phyloP scores from a whole-genome alignment of 257 asterid species.

The Solanum pimpinellifolium region DNA sequence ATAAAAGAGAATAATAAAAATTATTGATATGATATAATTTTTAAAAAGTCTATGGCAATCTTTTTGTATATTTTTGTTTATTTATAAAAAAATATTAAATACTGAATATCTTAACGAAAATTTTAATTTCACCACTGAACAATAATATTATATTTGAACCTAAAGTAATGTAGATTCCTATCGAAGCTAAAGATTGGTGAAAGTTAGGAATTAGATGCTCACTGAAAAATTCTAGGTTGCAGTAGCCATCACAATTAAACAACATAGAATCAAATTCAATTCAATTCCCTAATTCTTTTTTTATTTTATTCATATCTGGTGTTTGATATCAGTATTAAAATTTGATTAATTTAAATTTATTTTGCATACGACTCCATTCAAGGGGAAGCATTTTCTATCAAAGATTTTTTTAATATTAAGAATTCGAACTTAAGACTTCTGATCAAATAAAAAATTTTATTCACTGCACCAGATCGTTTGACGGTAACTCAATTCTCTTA shows the following conservation, averaged over 20 bases:
- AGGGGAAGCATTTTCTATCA: background rate
- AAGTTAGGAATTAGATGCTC: background rate
- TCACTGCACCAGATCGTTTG: background rate
- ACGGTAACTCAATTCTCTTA: background rate
- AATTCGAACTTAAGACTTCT: background rate
- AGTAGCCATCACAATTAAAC: background rate
- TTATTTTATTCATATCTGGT: background rate
- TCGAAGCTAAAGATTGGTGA: background rate
- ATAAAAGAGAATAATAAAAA: background rate
- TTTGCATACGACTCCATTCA: fast-evolving
- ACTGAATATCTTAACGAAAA: background rate
- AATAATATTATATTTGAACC: background rate
- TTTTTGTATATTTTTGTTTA: too few species aligned
- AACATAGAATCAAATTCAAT: background rate
- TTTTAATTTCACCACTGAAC: fast-evolving
- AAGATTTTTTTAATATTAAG: fast-evolving
- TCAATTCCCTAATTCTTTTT: background rate
- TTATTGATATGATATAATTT: background rate
- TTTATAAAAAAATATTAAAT: background rate
- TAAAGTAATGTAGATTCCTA: background rate
- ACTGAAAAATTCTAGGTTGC: background rate
- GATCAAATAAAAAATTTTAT: background rate
- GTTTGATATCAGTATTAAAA: background rate
- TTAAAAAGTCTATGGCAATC: background rate
- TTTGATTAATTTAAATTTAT: background rate